Evolutionary conservation across 768 basidiomycete species (phyloP), one percentile per base, ranked within the genome.

Genomic region (Postia placenta): DNA sequence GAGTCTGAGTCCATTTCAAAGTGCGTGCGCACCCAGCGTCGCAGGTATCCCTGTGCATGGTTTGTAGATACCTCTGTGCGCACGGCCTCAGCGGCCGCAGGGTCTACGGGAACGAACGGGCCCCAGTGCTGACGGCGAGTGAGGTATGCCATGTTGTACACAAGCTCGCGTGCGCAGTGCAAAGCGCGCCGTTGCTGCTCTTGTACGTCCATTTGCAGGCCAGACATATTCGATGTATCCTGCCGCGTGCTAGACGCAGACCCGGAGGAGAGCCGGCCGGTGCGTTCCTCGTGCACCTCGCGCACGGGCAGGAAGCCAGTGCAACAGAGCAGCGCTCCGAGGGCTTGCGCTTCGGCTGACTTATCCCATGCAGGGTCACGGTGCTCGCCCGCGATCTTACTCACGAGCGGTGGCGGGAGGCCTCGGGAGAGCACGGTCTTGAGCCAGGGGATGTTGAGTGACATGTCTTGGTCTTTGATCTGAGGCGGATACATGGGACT

Each of bases 291-390:
- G 17, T 30, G 37, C 14, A 48, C 38, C 11, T 48, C 40, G 23
- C 35, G 53, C 11, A 59, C 38, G 7, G 60, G 57, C 22, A 67
- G 64, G 42, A 76, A 74, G 4, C 77, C 76, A 2, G 69, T 69
- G 37, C 66, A 59, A 26, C 70, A 69, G 3, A 74, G 52, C 25
- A 79, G 64, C 49, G 67, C 66, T 45, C 69, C 62, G 45, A 77
- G 70, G 2, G 66, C 53, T 11, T 67, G 63, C 2, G 64, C 66
- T 17, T 66, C 62, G 2, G 60, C 53, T 2, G 37, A 25, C 15
- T 48, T 28, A 14, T 15, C 49, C 54, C 47, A 47, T 2, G 11
- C 11, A 4, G 20, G 24, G 19, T 42, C 50, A 12, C 14, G 41
- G 36, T 17, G 47, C 47, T 36, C 47, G 3, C 63, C 51, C 5